A percentile compares a stretch with the other conserved stretches of the same genome.
Conservation (phyloP, 768 basidiomycete genomes). For the Tricholoma saponaceum region DNA sequence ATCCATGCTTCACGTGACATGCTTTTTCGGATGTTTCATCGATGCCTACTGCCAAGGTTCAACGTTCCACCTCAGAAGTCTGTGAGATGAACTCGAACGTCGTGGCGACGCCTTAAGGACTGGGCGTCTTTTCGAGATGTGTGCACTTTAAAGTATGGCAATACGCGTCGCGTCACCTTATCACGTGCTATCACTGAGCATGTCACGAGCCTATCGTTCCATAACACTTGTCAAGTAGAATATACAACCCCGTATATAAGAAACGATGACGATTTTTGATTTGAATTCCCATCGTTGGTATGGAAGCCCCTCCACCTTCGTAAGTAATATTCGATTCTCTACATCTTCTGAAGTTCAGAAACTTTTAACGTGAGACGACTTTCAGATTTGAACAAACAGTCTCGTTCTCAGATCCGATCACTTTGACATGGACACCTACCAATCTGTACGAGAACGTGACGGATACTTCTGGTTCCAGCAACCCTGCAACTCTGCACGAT, state of each 20-base stretch:
- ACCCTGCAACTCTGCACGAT: background rate
- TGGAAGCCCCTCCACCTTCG: background rate
- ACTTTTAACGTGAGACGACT: background rate
- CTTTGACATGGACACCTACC: background rate
- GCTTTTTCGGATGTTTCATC: background rate
- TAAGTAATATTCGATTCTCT: background rate
- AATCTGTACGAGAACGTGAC: background rate
- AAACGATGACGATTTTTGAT: background rate
- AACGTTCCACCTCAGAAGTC: background rate
- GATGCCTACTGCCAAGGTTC: background rate
- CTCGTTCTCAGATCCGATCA: background rate
- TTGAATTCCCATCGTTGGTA: background rate
- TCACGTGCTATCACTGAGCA: background rate
- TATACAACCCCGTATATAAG: too few species aligned
- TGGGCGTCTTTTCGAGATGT: too few species aligned
- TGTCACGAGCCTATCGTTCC: background rate
- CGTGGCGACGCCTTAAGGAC: too few species aligned
- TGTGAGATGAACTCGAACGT: too few species aligned
- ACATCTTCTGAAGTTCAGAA: background rate
- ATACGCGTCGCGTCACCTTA: background rate
- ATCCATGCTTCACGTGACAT: background rate
- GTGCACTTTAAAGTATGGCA: too few species aligned
- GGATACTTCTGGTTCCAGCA: background rate
- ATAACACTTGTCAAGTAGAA: too few species aligned
- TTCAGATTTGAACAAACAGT: background rate